Base-by-base conservation (phyloP, 768 basidiomycete genomes). In the Russula griseocarnosa region DNA sequence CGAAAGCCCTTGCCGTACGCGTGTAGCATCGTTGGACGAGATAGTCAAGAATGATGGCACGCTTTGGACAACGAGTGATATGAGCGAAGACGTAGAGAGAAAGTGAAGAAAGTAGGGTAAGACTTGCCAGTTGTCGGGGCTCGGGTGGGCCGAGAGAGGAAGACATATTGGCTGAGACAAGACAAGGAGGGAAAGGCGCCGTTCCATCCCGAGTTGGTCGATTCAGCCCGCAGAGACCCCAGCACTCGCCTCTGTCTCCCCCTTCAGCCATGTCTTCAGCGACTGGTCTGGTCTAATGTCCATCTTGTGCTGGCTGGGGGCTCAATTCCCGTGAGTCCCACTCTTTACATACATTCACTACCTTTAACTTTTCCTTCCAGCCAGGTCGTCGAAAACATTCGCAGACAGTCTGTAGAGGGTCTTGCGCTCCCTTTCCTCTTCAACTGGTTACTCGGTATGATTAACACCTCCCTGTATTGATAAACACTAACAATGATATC, bases 371-470 rank as follows among this genome's bases (percentile, higher is more conserved):
- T 16, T 14, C 42, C 40, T 59, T 59, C 42, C 71, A 95, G 93
- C 54, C 94, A 97, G 79, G 81, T 96, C 10, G 53, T 94, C 36
- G 87, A 92, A 77, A 97, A 95, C 74, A 77, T 82, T 61, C 79
- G 78, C 61, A 77, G 81, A 20, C 84, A 87, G 72, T 93, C 90
- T 50, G 92, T 89, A 72, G 93, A 94, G 70, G 89, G 95, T 34
- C 85, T 99, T 55, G 90, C 97, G 1, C 78, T 98, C 20, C 94
- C 95, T 0, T 99, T 99, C 75, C 81, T 99, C 59, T 81, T 86
- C 66, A 97, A 92, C 69, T 99, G 97, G 97, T 78, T 94, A 62
- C 79, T 92, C 26, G 94, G 94, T 94, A 71, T 70, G 83, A 52
- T 49, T 34, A 1, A 36, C 57, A 34, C 20, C 24, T 26, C 28